Conservation (phyloP, 2,329 filamentous ascomycete genomes). For the Raffaelea deltoideospora region DNA sequence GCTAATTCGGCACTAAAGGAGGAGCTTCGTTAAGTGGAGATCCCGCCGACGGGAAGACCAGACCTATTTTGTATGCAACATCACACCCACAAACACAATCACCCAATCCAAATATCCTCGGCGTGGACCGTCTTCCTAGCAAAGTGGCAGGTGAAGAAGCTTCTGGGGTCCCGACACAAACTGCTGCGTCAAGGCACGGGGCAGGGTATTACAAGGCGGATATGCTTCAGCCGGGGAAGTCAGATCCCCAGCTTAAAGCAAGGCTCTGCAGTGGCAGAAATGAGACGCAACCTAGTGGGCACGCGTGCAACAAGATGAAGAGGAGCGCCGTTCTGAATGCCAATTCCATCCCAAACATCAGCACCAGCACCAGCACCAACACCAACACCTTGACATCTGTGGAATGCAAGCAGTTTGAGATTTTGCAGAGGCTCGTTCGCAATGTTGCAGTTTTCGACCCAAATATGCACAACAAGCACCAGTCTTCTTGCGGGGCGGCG, state of each 20-base stretch:
- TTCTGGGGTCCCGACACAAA: background rate
- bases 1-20: no score
- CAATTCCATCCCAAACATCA: no score
- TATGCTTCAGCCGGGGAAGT: no score
- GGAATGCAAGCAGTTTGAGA: slow-evolving; percentile 9
- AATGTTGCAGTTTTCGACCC: slow-evolving; percentile 1
- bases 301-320: background rate
- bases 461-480: background rate
- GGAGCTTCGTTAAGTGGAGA: no score
- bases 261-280: background rate
- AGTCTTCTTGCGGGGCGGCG: background rate
- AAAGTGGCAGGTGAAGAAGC: background rate
- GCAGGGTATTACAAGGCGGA: no score
- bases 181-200: background rate
- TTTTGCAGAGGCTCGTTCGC: slow-evolving; percentile 8
- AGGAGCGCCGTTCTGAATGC: no score
- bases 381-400: slow-evolving; percentile 10
- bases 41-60: background rate
- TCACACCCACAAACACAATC: background rate
- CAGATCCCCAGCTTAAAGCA: no score
- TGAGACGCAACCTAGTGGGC: slow-evolving; percentile 5
- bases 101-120: background rate
- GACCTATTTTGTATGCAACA: slow-evolving; percentile 7
- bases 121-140: background rate
- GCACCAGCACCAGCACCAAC: no score